Conservation (phyloP, 768 basidiomycete genomes). For the Leucosporidium scottii region DNA sequence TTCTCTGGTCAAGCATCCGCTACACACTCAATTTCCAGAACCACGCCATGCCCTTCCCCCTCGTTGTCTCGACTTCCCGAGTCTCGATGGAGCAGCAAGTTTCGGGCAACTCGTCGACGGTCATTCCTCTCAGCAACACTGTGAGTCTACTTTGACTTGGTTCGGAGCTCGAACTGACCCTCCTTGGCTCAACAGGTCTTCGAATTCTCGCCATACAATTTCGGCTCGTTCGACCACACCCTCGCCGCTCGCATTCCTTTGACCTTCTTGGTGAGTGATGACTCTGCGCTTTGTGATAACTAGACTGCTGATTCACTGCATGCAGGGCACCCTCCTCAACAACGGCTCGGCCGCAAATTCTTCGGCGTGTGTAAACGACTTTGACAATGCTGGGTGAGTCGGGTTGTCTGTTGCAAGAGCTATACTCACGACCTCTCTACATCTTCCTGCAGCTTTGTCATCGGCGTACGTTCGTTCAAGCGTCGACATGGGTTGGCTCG, state of each 20-base stretch:
- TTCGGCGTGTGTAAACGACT: slow-evolving; percentile 58
- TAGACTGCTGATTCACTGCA: too few species aligned
- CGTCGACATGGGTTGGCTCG: too few species aligned
- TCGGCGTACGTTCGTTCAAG: slow-evolving; percentile 46
- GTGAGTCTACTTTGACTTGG: neutral
- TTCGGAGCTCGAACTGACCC: slow-evolving; percentile 14
- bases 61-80: slow-evolving; percentile 48
- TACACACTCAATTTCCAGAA: slow-evolving; percentile 50
- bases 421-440: neutral
- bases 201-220: slow-evolving; percentile 32
- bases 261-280: too few species aligned
- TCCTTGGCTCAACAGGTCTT: neutral
- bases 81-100: slow-evolving; percentile 38
- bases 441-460: slow-evolving; percentile 52
- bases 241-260: slow-evolving; percentile 55
- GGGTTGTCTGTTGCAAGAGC: neutral
- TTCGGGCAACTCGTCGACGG: slow-evolving; percentile 6
- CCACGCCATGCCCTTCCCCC: slow-evolving; percentile 57
- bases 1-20: slow-evolving; percentile 46
- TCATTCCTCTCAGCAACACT: slow-evolving; percentile 34
- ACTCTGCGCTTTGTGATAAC: too few species aligned
- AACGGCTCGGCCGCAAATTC: slow-evolving; percentile 54
- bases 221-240: slow-evolving; percentile 63
- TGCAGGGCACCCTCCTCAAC: slow-evolving; percentile 55
- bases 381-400: slow-evolving; percentile 54